phyloP scores from a whole-genome alignment of 768 basidiomycete genomes.

The Chalciporus pseudorubinellus region DNA sequence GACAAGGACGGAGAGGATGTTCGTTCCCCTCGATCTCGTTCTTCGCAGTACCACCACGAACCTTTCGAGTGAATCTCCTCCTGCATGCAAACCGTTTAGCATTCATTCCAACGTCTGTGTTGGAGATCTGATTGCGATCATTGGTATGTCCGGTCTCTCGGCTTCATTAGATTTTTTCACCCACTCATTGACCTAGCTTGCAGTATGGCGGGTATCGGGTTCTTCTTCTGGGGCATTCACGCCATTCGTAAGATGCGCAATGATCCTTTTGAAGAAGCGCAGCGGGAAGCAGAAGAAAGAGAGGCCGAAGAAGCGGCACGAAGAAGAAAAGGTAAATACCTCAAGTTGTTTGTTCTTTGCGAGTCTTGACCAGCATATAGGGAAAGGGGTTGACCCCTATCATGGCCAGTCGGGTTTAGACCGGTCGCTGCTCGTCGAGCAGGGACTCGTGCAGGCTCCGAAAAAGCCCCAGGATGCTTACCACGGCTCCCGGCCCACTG shows the following conservation, averaged over 20 bases:
- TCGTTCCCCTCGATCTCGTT: background rate
- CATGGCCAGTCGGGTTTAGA: background rate
- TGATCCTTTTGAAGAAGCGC: conserved; percentile 3
- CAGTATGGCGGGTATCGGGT: conserved; percentile 19
- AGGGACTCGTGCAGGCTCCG: conserved; percentile 5
- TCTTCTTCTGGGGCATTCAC: conserved; percentile 20
- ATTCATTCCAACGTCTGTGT: conserved; percentile 16
- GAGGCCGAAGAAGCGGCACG: background rate
- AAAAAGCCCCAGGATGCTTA: background rate
- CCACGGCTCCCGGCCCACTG: background rate
- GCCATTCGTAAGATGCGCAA: conserved; percentile 19
- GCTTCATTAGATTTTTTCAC: background rate
- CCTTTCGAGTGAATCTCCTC: background rate
- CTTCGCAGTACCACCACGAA: background rate
- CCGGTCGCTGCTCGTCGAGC: background rate
- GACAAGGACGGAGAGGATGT: conserved; percentile 12
- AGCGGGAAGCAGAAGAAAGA: background rate
- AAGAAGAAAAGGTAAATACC: background rate
- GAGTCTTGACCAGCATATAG: background rate
- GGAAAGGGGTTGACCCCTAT: conserved; percentile 4
- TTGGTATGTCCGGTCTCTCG: conserved; percentile 15
- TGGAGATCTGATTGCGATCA: conserved; percentile 22
- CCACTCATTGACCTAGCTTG: conserved; percentile 3
- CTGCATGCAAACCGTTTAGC: conserved; percentile 11
- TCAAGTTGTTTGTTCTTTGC: background rate